Conservation (phyloP, 805 yeast species). For the Wickerhamomyces chambardii region DNA sequence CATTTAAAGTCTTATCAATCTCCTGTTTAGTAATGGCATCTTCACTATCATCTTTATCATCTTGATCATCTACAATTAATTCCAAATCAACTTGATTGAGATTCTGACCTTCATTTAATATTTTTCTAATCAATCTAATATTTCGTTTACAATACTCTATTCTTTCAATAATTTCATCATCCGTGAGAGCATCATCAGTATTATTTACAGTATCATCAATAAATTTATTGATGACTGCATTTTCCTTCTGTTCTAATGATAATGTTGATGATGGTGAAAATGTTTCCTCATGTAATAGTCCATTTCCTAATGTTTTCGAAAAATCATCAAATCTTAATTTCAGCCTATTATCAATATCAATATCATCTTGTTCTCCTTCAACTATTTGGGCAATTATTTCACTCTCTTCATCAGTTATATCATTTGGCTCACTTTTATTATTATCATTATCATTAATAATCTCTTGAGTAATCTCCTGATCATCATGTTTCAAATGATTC, state of each 20-base stretch:
- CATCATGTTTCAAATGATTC: too few relatives aligned
- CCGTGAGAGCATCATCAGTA: conserved; percentile 1
- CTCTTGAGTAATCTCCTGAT: background rate
- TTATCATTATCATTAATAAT: background rate
- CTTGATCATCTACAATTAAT: too few relatives aligned
- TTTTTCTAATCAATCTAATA: conserved; percentile 1
- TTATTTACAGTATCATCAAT: background rate
- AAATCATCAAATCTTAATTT: too few relatives aligned
- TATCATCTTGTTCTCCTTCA: background rate
- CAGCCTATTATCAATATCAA: too few relatives aligned
- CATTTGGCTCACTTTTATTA: too few relatives aligned
- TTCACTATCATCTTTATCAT: background rate
- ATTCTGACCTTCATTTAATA: conserved; percentile 2
- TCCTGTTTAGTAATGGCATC: conserved; percentile 4
- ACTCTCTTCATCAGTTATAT: background rate
- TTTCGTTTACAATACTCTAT: conserved; percentile 3
- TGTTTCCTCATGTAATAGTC: too few relatives aligned
- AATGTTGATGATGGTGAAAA: too few relatives aligned
- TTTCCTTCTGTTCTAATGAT: conserved; percentile 3
- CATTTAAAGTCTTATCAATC: conserved; percentile 3
- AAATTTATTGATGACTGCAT: conserved; percentile 1
- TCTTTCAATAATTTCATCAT: conserved; percentile 4
- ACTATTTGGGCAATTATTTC: too few relatives aligned
- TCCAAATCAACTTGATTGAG: conserved; percentile 1
- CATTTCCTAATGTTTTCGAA: too few relatives aligned